Base-by-base conservation (phyloP, 768 basidiomycete genomes). In the Rickenella mellea region DNA sequence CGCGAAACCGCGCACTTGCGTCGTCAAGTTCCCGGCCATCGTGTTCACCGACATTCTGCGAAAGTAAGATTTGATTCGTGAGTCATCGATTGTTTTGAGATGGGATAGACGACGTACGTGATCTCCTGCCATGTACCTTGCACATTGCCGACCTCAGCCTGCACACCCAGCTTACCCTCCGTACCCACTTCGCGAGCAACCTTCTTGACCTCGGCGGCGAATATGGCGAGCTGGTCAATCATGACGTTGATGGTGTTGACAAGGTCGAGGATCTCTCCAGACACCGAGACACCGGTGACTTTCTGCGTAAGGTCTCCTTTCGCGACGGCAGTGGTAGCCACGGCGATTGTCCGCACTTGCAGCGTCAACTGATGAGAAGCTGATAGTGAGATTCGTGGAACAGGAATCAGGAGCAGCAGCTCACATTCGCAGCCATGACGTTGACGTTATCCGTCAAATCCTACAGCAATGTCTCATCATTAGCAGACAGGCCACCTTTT, bases 111-210 rank as follows among this genome's bases (percentile, higher is more conserved):
- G 15, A 73, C 87, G 43, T 58, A 92, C 87, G 93, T 97, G 59
- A 99, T 98, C 60, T 94, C 92, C 54, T 93, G 88, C 96, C 96
- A 99, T 26, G 91, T 93, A 28, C 96, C 96, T 57, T 97, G 90
- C 5, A 98, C 87, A 44, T 92, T 89, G 45, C 90, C 91, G 6
- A 97, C 89, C 60, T 97, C 90, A 4, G 96, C 96, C 55, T 96
- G 93, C 0, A 94, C 96, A 51, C 96, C 94, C 5, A 98, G 69
- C 63, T 97, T 97, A n/a, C 96, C 94, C 55, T 97, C 92, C 11
- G 94, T 97, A 35, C 94, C 94, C 55, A 99, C 94, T 61, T 99
- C 93, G 26, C 91, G 70, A 2, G 96, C 96, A 41, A 99, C 94
- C 55, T 94, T 88, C 63, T 92, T 97, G 45, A 97, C 83, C 55